A percentile compares a stretch with the other conserved stretches of the same genome.
phyloP scores from a whole-genome alignment of 495 filamentous ascomycete genomes.

The Rostrohypoxylon terebratum region DNA sequence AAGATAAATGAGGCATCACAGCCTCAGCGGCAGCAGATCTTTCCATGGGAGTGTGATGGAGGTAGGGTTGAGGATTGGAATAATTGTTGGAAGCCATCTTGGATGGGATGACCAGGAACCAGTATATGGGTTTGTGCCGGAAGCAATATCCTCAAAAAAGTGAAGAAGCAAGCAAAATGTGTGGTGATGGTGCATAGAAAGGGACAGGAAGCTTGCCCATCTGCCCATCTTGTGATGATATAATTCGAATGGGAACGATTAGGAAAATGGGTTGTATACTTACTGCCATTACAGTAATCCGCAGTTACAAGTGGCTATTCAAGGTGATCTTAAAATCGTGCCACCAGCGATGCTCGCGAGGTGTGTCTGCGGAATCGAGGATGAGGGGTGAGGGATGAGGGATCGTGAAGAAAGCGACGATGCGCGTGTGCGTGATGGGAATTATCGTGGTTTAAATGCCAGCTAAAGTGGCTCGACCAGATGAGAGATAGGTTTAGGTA shows the following conservation, averaged over 20 bases:
- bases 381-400: not conserved
- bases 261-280: conserved; percentile 15
- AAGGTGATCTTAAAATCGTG: not conserved
- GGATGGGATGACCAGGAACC: not conserved
- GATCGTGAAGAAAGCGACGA: conserved; percentile 3
- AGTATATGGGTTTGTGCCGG: not conserved
- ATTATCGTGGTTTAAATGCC: conserved; percentile 12
- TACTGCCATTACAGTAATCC: conserved; percentile 37
- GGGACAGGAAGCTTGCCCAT: conserved; percentile 9
- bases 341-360: not conserved
- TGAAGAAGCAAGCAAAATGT: not conserved
- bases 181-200: conserved; percentile 1
- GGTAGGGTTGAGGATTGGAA: not conserved
- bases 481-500: not conserved
- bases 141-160: not conserved
- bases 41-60: not conserved
- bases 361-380: not conserved
- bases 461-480: conserved; percentile 35
- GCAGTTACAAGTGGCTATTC: not conserved
- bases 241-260: not conserved
- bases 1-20: conserved; percentile 9
- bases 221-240: conserved; percentile 3
- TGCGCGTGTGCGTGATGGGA: conserved; percentile 27
- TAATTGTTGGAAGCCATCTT: not conserved
- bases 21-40: conserved; percentile 10